Percentiles rank a stretch among this genome's conserved stretches.
Conservation (phyloP, 257 asterid genomes). For the Fraxinus pennsylvanica region DNA sequence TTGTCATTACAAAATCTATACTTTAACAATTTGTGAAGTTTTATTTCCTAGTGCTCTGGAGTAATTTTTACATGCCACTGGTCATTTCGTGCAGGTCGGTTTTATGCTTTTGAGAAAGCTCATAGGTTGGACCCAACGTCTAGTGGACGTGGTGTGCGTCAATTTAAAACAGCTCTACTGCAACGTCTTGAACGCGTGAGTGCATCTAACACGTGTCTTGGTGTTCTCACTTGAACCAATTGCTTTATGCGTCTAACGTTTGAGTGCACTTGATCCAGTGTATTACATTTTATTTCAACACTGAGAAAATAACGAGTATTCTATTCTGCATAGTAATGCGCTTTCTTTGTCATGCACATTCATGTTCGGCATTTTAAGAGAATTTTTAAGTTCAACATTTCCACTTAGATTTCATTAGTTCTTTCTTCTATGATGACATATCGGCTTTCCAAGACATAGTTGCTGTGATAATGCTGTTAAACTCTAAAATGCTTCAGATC, state of each 20-base stretch:
- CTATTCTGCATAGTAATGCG: neutral
- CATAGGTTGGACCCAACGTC: constrained; percentile 95
- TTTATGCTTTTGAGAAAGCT: constrained; percentile 97
- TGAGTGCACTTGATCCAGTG: neutral
- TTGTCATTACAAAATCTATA: neutral
- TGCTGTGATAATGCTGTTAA: neutral
- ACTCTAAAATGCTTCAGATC: neutral
- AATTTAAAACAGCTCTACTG: constrained; percentile 92
- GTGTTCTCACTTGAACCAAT: constrained; percentile 21
- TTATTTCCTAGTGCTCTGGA: neutral
- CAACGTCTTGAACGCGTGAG: constrained; percentile 92
- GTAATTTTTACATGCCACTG: constrained; percentile 21
- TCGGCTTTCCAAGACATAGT: neutral
- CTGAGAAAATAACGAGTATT: neutral
- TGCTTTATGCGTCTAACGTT: constrained; percentile 14
- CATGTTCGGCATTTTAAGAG: neutral
- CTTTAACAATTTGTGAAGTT: constrained; percentile 7
- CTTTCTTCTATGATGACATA: neutral
- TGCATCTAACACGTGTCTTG: neutral
- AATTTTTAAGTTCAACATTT: neutral
- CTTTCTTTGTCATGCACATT: neutral
- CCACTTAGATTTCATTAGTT: neutral
- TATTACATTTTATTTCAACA: constrained; percentile 15
- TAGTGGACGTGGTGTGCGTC: constrained; percentile 98
- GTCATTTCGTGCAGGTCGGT: constrained; percentile 67